phyloP scores from a whole-genome alignment of 441 rosid genomes.

The Croton laevigatus region DNA sequence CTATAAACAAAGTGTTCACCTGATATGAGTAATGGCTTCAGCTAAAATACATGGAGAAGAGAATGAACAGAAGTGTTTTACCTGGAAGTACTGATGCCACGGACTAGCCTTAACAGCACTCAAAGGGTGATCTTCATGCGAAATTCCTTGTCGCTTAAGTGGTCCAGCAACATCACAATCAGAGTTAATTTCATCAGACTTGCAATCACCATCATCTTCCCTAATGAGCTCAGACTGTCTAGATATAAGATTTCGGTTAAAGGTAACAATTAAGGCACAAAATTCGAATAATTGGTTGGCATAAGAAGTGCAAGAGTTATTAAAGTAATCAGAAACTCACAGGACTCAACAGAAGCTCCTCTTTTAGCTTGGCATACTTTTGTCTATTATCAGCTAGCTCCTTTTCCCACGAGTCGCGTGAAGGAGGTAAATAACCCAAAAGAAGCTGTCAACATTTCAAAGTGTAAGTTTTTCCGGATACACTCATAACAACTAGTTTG shows the following conservation, averaged over 20 bases:
- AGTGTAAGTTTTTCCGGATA: constrained; percentile 12
- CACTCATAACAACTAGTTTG: neutral
- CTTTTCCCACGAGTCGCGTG: constrained; percentile 58
- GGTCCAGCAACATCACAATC: constrained; percentile 45
- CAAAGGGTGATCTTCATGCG: constrained; percentile 77
- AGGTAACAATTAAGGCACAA: constrained; percentile 12
- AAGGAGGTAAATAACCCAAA: constrained; percentile 58
- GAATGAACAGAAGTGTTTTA: constrained; percentile 21
- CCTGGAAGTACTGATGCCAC: constrained; percentile 69
- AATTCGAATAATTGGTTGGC: constrained; percentile 1
- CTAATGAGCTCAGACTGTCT: constrained; percentile 51
- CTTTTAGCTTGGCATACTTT: constrained; percentile 56
- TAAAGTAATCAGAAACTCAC: constrained; percentile 42
- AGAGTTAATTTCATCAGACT: constrained; percentile 27
- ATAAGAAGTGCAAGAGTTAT: constrained; percentile 12
- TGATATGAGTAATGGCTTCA: constrained; percentile 16
- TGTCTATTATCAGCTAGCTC: constrained; percentile 52
- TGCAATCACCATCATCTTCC: constrained; percentile 28
- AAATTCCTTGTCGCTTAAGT: constrained; percentile 50
- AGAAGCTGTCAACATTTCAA: constrained; percentile 43
- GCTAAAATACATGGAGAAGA: constrained; percentile 12
- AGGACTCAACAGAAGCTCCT: constrained; percentile 62
- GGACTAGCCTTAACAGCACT: constrained; percentile 57
- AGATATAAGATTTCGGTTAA: constrained; percentile 44
- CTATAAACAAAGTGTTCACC: constrained; percentile 34